Base-by-base conservation (phyloP, 208 protist genomes). In the Acanthamoeba sp. region DNA sequence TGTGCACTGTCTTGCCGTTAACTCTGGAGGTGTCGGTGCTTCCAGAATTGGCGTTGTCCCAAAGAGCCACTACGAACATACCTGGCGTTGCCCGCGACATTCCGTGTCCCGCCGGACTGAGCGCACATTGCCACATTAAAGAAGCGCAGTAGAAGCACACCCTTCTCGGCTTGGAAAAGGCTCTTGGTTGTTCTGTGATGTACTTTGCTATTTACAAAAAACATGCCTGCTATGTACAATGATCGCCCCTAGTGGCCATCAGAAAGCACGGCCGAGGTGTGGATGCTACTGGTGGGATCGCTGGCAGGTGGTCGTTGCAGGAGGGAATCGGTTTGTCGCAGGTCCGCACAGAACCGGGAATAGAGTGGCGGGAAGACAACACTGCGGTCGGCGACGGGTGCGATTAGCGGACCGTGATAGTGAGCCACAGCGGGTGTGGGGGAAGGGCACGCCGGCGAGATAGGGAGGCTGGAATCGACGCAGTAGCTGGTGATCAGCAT, bases 401-500 rank as follows among this genome's bases (percentile, higher is more conserved):
- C 78, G 78, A 87, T 87, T 4, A 87, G 38, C 45, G 78, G 78
- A 7, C 78, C 78, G 45, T 87, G 78, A 45, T 87, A 87, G 78
- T 87, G 10, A 2, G 78, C 78, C 12, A 87, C 78, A 20, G 78
- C 78, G 20, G 78, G 78, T 20, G 78, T 87, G 12, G 78, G 78
- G 29, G 78, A 87, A 38, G 78, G 78, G 45, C 45, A 87, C 0
- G 20, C 78, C 14, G 78, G 29, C 1, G 78, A 87, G 62, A 69
- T 69, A 20, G 78, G 40, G 0, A 59, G 0, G 42, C 42, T 32
- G 45, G 78, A 87, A 36, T 87, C 78, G 20, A 36, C 29, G 78
- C 78, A 87, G 78, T 62, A 87, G 78, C 78, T 87, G 16, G 78
- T 50, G 27, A 87, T 87, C 16, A 87, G 78, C 78, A 87, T 87